Evolutionary conservation across 2,329 filamentous ascomycete genomes (phyloP).

Genomic region (Trichoderma koningii): DNA sequence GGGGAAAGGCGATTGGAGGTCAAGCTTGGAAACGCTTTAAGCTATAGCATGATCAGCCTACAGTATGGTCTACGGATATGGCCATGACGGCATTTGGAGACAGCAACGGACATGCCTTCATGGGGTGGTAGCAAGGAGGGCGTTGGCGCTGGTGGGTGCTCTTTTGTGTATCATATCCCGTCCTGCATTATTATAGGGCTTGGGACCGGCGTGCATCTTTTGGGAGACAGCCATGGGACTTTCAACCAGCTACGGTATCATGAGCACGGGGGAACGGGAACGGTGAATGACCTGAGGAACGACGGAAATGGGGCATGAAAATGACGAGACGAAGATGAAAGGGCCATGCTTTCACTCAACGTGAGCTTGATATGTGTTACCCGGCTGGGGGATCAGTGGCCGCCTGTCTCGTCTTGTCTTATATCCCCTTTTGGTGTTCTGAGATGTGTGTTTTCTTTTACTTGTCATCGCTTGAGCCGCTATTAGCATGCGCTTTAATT

Average conservation of each 20-base stretch:
- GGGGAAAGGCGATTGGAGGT: conserved; percentile 1
- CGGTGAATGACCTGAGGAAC: conserved; percentile 33
- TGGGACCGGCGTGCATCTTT: conserved; percentile 9
- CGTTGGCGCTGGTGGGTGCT: conserved; percentile 15
- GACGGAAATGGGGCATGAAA: not conserved
- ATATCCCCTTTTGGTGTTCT: not conserved
- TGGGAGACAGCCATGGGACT: conserved; percentile 11
- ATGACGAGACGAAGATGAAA: not conserved
- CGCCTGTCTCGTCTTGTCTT: not conserved
- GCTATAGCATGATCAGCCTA: not conserved
- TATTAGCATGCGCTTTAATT: conserved; percentile 19
- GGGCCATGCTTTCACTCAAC: conserved; percentile 38
- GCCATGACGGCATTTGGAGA: conserved; percentile 16
- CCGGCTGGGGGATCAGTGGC: not conserved
- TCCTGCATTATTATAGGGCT: conserved; percentile 12
- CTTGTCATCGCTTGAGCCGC: not conserved
- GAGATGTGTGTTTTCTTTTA: not conserved
- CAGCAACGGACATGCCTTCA: conserved; percentile 1
- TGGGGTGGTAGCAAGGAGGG: conserved; percentile 4
- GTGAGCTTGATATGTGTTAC: conserved; percentile 35
- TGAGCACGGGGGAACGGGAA: not conserved
- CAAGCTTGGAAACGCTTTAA: not conserved
- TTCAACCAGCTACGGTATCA: conserved; percentile 14
- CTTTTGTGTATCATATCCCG: not conserved
- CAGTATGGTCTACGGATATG: not conserved